A percentile compares a stretch with the other conserved stretches of the same genome.
Evolutionary conservation across 2,329 filamentous ascomycete genomes (phyloP).

Genomic region (Aspergillus vadensis): DNA sequence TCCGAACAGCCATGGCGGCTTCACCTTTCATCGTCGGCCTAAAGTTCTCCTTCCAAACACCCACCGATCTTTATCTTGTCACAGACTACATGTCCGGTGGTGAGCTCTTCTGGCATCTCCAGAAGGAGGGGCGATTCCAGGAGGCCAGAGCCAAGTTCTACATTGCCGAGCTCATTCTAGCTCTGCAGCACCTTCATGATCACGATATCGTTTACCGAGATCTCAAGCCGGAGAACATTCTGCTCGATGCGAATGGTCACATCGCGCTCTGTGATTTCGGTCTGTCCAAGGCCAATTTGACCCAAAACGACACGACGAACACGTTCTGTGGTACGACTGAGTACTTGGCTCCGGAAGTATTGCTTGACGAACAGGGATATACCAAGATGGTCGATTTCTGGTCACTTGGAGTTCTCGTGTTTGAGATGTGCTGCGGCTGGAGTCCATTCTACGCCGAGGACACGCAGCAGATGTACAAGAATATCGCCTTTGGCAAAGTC

Average conservation of each 20-base stretch:
- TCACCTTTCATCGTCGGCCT: slow-evolving; percentile 97
- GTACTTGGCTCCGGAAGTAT: slow-evolving; percentile 91
- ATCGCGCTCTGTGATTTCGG: slow-evolving; percentile 98
- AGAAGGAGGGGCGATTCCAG: slow-evolving; percentile 94
- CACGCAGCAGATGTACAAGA: slow-evolving; percentile 99
- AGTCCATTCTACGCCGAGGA: slow-evolving; percentile 98
- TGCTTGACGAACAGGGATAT: slow-evolving; percentile 94
- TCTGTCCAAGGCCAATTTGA: slow-evolving; percentile 93
- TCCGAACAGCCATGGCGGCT: slow-evolving; percentile 91
- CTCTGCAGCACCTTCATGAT: slow-evolving; percentile 90
- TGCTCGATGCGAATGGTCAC: slow-evolving; percentile 94
- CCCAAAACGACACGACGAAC: slow-evolving; percentile 96
- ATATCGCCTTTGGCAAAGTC: slow-evolving; percentile 98
- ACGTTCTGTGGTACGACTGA: slow-evolving; percentile 99
- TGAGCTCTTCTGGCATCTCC: slow-evolving; percentile 97
- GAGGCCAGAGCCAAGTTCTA: slow-evolving; percentile 97
- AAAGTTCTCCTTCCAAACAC: slow-evolving; percentile 98
- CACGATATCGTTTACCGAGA: slow-evolving; percentile 98
- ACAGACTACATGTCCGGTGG: slow-evolving; percentile 99
- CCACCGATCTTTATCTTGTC: slow-evolving; percentile 94
- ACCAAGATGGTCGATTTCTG: slow-evolving; percentile 99
- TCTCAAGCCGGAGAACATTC: slow-evolving; percentile 95
- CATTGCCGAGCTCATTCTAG: slow-evolving; percentile 94
- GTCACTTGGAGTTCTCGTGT: slow-evolving; percentile 95
- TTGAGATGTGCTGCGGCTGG: slow-evolving; percentile 99